Base-by-base conservation (phyloP, 129 eudicot species). In the Centaurea solstitialis region DNA sequence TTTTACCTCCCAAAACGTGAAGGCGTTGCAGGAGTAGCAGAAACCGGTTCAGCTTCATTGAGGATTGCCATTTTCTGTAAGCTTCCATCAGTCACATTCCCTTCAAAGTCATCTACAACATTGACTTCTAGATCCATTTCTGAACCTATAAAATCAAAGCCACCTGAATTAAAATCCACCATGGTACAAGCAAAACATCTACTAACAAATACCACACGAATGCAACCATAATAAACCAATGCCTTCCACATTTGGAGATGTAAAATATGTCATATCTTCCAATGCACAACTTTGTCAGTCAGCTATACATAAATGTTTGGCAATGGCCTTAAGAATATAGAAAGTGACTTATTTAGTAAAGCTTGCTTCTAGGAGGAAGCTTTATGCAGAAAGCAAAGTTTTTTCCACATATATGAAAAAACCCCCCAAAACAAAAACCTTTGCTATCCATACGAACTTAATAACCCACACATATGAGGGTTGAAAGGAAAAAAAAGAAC, bases 1-100 rank as follows among this genome's bases (percentile, higher is more conserved):
- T 43, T 66, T 64, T 87, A 94, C 98, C 98, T 89, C 83, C 84
- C 81, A 23, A 78, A 70, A 47, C 77, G 86, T 83, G 87, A 72
- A 84, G 97, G 98, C 59, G 96, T 90, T 82, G 91, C 87, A n/a
- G 94, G 97, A 68, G 89, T 77, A 35, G 86, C 84, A 66, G 87
- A 88, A 62, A 86, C 77, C 9, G 72, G 91, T 72, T 90, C 98
- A n/a, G 83, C 21, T 21, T 86, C 89, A 69, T 12, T 84, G 10
- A 70, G 86, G 41, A 85, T 47, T 64, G 74, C 43, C 37, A 75
- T 79, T 50, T 80, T 81, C 75, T 80, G 88, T 43, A 78, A 79
- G 81, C 76, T 80, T 81, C 86, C 82, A 74, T 87, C 88, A 37
- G 35, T 74, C 59, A 72, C 80, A 40, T 76, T 81, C 83, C 82